Base-by-base conservation (phyloP, 1,284 basidiomycete genomes). In the Gymnopus androsaceus region DNA sequence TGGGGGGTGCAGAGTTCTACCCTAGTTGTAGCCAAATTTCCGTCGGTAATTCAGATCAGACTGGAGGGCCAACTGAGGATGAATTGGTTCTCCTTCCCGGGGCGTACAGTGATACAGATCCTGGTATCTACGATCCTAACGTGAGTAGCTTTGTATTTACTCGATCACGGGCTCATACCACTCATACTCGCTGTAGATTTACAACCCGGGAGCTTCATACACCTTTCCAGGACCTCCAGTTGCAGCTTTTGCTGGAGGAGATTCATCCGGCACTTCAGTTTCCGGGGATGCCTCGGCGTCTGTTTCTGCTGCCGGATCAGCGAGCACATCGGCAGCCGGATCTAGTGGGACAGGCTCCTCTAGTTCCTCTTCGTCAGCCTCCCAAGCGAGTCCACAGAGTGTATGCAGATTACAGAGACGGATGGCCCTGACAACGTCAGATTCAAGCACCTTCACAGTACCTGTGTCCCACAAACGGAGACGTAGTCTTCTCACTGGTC, bases 1-100 rank as follows among this genome's bases (percentile, higher is more conserved):
- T 51, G 1, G 78, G 79, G 11, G 80, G 80, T 30, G 82, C 80
- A 28, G 82, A 84, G 67, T 84, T 82, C 68, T 85, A 85, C 61
- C 77, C 79, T 0, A 76, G 74, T 15, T 85, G 84, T 66, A 69
- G 74, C 15, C 84, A 85, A 65, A 59, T 85, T 46, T 69, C 57
- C 37, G 70, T 85, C 36, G 68, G 68, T 17, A 81, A 80, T n/a
- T n/a, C n/a, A n/a, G 73, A 67, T 36, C 72, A 72, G n/a, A 72
- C 63, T 19, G 75, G 71, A 14, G 60, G 59, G 0, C 70, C 79
- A 6, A 61, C 56, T 3, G 59, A 60, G 19, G 56, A 62, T 56
- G 70, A 75, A 46, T 71, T 75, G 14, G 80, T 82, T 11, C 60
- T 57, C 1, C 70, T 85, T 54, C 82, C 83, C 3, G 83, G 82